phyloP scores from a whole-genome alignment of 2,329 filamentous ascomycete species.

The Alternaria sp. region DNA sequence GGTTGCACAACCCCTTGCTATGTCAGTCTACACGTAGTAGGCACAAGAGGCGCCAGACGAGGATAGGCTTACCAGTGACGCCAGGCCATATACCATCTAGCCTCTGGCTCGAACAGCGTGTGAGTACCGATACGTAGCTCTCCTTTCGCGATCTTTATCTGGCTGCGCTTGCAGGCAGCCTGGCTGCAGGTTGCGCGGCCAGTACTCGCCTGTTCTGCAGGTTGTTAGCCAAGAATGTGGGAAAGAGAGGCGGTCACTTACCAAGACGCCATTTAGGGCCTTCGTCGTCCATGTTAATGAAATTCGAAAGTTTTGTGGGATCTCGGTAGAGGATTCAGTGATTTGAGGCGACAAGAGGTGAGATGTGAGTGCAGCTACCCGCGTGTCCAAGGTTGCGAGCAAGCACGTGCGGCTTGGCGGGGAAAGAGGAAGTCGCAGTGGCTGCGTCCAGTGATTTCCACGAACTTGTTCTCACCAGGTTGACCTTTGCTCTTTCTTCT shows the following conservation, averaged over 20 bases:
- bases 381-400: background rate
- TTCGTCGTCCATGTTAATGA: background rate
- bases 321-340: too few relatives aligned
- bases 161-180: constrained; percentile 71
- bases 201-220: constrained; percentile 14
- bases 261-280: constrained; percentile 25
- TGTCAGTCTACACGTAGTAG: background rate
- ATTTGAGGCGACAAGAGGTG: background rate
- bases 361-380: background rate
- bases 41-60: background rate
- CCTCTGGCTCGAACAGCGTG: constrained; percentile 62
- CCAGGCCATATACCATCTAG: constrained; percentile 67
- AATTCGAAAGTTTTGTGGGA: background rate
- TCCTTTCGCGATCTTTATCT: constrained; percentile 69
- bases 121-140: constrained; percentile 74
- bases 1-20: constrained; percentile 81
- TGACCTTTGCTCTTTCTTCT: background rate
- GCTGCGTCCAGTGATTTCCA: too few relatives aligned
- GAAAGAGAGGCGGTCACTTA: background rate
- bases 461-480: background rate
- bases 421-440: constrained; percentile 3
- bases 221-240: background rate
- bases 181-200: constrained; percentile 63
- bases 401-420: background rate
- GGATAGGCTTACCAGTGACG: constrained; percentile 75